These are phyloP conservation scores for Verbena officinalis DNA, from an alignment of 257 asterid species.

Conservation along the genomic window DNA sequence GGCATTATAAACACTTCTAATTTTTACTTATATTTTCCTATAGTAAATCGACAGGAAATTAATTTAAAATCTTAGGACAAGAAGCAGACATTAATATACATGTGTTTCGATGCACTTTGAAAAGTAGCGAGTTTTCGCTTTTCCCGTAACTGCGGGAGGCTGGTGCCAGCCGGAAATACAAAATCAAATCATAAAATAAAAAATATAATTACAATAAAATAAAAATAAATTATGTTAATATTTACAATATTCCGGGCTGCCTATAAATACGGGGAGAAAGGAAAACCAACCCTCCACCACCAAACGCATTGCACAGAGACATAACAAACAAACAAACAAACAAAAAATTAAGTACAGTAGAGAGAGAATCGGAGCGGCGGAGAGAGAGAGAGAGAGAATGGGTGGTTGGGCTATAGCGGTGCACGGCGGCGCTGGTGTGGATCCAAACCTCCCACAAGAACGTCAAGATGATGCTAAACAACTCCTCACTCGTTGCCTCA, in stretches of 20 bases:
- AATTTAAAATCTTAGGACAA: too few relatives aligned
- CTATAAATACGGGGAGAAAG: constrained; percentile 25
- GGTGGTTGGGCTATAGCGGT: constrained; percentile 99
- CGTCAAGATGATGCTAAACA: constrained; percentile 85
- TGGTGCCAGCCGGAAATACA: constrained; percentile 19
- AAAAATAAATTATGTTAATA: neutral
- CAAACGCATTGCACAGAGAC: neutral
- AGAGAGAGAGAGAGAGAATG: constrained; percentile 43
- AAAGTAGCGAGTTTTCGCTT: neutral
- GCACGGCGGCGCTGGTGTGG: constrained; percentile 99
- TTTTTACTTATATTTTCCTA: too few relatives aligned
- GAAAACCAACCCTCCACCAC: neutral
- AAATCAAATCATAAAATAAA: too few relatives aligned
- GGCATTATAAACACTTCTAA: too few relatives aligned
- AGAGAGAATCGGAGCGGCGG: constrained; percentile 5
- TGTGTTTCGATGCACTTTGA: neutral
- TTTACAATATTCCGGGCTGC: neutral
- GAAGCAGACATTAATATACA: neutral
- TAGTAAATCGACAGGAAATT: too few relatives aligned
- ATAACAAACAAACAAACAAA: neutral
- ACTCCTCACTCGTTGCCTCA: constrained; percentile 83
- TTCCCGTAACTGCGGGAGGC: neutral
- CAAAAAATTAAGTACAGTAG: neutral
- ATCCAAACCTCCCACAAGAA: constrained; percentile 83
- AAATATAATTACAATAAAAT: neutral